Evolutionary conservation across 2,329 filamentous ascomycete genomes (phyloP), one percentile per base, ranked within the genome.

Genomic region (Paecilomyces sp.): DNA sequence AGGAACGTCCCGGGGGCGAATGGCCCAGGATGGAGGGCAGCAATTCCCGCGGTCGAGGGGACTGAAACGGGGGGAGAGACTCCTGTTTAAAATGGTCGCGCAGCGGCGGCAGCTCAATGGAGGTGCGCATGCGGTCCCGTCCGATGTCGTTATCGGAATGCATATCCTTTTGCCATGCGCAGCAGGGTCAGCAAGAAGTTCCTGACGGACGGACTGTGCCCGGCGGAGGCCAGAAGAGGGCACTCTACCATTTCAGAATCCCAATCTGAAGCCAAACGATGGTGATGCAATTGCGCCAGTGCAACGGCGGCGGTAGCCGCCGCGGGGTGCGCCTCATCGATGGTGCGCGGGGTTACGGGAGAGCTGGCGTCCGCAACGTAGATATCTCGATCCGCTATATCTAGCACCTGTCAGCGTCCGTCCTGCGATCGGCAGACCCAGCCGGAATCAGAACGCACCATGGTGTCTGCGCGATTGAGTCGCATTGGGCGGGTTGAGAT

Each of bases 1-100:
- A 92, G 13, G 92, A 95, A 63, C 92, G 89, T 58, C 89, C 91
- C 6, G 91, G 89, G 0, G 92, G 92, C 9, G 92, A 96, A 61
- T 88, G 88, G 57, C 72, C 74, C 51, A 96, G 78, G 60, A 94
- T 90, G 0, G 91, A 96, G 1, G 92, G 91, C 6, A 96, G 83
- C 56, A 94, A 81, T 67, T 93, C 90, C 69, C 89, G 84, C 60
- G 85, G 86, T 65, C 85, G 83, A 63, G 78, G 77, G 50, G 81
- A 78, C 62, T 86, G 83, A 65, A 86, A 80, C 28, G 84, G 82
- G 22, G 86, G 85, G 22, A 88, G 88, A 0, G 88, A 86, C 67
- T 91, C 89, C 76, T 90, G 91, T 64, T 89, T 89, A 60, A 90
- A 78, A 61, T 85, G 71, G 61, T 83, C 81, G 64, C 89, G 85